Conservation (phyloP, 805 yeast species). For the Spathaspora sp. region DNA sequence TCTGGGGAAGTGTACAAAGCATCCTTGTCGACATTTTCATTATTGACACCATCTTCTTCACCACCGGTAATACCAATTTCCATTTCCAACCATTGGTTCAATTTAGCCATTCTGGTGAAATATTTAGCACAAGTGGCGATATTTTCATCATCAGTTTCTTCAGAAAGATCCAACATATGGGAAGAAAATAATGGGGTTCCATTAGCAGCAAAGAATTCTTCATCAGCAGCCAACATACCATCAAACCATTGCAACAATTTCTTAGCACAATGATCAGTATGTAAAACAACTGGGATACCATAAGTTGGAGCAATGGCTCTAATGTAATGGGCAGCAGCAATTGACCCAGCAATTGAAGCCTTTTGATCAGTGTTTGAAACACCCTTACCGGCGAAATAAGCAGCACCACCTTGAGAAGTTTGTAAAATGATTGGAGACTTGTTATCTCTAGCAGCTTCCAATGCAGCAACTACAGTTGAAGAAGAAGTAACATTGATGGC, state of each 20-base stretch:
- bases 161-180: conserved; percentile 97
- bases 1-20: conserved; percentile 91
- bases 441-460: conserved; percentile 47
- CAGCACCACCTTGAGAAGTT: conserved; percentile 99
- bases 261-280: conserved; percentile 98
- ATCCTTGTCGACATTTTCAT: conserved; percentile 86
- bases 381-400: conserved; percentile 99
- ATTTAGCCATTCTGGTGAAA: conserved; percentile 89
- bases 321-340: conserved; percentile 98
- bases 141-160: conserved; percentile 95
- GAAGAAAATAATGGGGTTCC: conserved; percentile 98
- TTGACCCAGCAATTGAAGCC: conserved; percentile 91
- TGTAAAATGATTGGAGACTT: conserved; percentile 93
- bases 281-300: conserved; percentile 95
- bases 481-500: conserved; percentile 98
- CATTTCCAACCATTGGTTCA: conserved; percentile 99
- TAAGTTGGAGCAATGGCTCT: conserved; percentile 94
- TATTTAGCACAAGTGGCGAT: conserved; percentile 90
- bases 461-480: conserved; percentile 70
- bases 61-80: conserved; percentile 99
- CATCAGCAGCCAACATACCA: conserved; percentile 96
- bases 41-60: conserved; percentile 99
- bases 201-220: conserved; percentile 78
- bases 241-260: conserved; percentile 98
- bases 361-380: conserved; percentile 87